Evolutionary conservation across 2,329 filamentous ascomycete genomes (phyloP).

Genomic region (Pseudopyricularia javanii): DNA sequence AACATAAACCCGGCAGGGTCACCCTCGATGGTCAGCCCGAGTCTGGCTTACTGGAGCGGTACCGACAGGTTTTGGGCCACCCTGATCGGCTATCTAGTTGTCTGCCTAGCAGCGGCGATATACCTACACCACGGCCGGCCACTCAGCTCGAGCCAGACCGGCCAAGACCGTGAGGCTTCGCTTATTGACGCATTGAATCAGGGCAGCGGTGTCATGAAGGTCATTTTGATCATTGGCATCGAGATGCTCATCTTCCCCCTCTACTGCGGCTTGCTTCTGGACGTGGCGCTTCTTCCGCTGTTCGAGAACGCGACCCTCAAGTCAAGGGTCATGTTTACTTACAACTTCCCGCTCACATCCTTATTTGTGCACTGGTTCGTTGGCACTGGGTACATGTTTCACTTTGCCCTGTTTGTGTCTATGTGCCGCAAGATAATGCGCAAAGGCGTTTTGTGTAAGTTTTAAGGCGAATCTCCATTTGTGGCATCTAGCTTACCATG

Average conservation of each 20-base stretch:
- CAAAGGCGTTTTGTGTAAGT: slow-evolving; percentile 79
- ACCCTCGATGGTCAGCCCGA: slow-evolving; percentile 32
- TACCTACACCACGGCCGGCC: slow-evolving; percentile 67
- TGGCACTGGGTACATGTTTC: slow-evolving; percentile 98
- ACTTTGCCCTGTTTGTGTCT: slow-evolving; percentile 94
- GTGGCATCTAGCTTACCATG: neutral
- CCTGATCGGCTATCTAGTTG: slow-evolving; percentile 65
- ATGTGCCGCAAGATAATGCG: slow-evolving; percentile 99
- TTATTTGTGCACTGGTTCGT: slow-evolving; percentile 98
- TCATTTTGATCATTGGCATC: slow-evolving; percentile 95
- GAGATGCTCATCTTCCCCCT: slow-evolving; percentile 97
- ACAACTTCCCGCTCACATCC: slow-evolving; percentile 72
- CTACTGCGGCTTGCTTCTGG: slow-evolving; percentile 86
- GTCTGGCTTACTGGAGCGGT: slow-evolving; percentile 54
- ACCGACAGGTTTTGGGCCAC: slow-evolving; percentile 61
- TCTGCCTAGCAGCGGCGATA: slow-evolving; percentile 61
- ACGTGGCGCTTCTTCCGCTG: slow-evolving; percentile 76
- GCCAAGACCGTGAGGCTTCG: slow-evolving; percentile 59
- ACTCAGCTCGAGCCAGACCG: slow-evolving; percentile 44
- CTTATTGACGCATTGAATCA: slow-evolving; percentile 78
- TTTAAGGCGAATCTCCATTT: too few species aligned
- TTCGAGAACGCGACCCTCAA: slow-evolving; percentile 71
- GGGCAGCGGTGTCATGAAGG: slow-evolving; percentile 93
- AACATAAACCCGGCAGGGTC: slow-evolving; percentile 33
- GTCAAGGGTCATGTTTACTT: slow-evolving; percentile 67